Percentiles rank a stretch among this genome's conserved stretches.
Evolutionary conservation across 2,329 filamentous ascomycete species (phyloP).

Genomic region (Botryotinia narcissicola): DNA sequence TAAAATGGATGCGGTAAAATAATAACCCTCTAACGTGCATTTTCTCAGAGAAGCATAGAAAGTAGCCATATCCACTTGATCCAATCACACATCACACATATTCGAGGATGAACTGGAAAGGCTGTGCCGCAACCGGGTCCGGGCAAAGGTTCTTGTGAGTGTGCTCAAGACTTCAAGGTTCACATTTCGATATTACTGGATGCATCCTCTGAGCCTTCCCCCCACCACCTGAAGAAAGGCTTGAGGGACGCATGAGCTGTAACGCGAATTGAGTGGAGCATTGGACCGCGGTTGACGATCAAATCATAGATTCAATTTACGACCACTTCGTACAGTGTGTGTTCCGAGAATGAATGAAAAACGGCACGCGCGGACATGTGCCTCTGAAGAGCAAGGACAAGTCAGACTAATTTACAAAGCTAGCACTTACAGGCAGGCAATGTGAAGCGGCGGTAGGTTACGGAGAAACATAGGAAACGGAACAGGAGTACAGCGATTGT

Average conservation of each 20-base stretch:
- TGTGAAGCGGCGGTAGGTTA: constrained; percentile 11
- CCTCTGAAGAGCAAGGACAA: constrained; percentile 17
- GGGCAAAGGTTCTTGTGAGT: constrained; percentile 10
- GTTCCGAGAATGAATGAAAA: constrained; percentile 18
- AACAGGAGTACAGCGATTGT: constrained; percentile 4
- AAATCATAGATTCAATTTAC: constrained; percentile 24
- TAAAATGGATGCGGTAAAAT: constrained; percentile 18
- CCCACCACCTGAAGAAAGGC: constrained; percentile 19
- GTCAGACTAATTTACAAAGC: constrained; percentile 20
- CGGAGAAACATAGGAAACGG: constrained; percentile 6
- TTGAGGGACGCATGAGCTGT: constrained; percentile 30
- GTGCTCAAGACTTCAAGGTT: neutral
- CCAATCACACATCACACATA: neutral
- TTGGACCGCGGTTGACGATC: constrained; percentile 30
- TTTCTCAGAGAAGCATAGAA: neutral
- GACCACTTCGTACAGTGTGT: constrained; percentile 19
- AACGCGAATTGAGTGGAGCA: constrained; percentile 24
- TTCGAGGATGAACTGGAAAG: constrained; percentile 8
- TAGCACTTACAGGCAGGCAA: constrained; percentile 15
- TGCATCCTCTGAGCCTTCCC: constrained; percentile 13
- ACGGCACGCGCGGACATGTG: constrained; percentile 24
- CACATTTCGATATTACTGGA: constrained; percentile 9
- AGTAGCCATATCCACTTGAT: neutral
- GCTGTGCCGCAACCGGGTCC: constrained; percentile 22
- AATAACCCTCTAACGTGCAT: neutral